Evolutionary conservation across 2,329 filamentous ascomycete species (phyloP), one percentile per base, ranked within the genome.

Genomic region (Purpureocillium takamizusanense): DNA sequence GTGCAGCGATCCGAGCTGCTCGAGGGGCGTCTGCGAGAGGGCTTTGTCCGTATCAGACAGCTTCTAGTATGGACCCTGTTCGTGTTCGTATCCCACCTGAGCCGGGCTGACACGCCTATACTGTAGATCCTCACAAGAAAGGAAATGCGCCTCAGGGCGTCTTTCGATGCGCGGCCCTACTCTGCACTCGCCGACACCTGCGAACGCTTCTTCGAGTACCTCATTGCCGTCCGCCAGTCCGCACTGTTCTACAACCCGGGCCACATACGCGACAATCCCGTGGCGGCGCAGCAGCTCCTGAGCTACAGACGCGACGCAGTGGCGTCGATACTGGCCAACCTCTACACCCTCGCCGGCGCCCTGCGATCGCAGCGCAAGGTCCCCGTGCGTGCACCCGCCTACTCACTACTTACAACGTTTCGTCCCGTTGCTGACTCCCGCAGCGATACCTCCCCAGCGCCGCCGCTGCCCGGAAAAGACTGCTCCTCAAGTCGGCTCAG

Each of bases 121-220:
- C 18, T 7, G 3, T 31, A 66, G 63, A 60, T 62, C 28, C 62
- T 78, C 43, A 76, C 75, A 0, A 66, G 70, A 14, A 75, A 79
- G 47, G 75, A 79, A 47, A 67, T 76, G 44, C 72, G 75, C 3
- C 63, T 78, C 28, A 68, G 74, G 16, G 73, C 65, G 2, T 70
- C 72, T 1, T 78, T 78, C 45, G 65, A 78, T 39, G 68, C 72
- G 1, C 54, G 72, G 2, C 72, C 74, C 0, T 78, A 77, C 51
- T 69, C 67, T 3, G 72, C 66, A 12, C 65, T 78, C 6, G 71
- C 75, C 35, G 67, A 71, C 44, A 62, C 66, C 7, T 75, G 70
- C 39, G 74, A 78, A 51, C 63, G 64, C 4, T 77, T 78, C 59
- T 76, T 78, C 45, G 74, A 78, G 44, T 70, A 76, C 43, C 63